Evolutionary conservation across 176 grass and related monocot genomes (phyloP).

Genomic region (Aechmea fasciata): DNA sequence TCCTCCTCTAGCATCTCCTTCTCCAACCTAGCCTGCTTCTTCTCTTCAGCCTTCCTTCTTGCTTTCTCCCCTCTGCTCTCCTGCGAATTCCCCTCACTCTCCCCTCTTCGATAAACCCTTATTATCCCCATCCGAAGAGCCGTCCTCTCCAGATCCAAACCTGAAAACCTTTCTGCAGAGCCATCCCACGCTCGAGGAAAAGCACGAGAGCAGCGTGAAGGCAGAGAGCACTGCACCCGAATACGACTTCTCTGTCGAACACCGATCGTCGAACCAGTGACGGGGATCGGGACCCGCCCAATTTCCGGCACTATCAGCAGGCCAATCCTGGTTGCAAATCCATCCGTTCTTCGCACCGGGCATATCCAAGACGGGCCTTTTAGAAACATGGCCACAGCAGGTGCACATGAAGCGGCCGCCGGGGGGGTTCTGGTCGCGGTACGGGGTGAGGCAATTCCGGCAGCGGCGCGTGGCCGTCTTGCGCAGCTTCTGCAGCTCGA

Average conservation of each 20-base stretch:
- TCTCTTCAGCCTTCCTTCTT: conserved; percentile 85
- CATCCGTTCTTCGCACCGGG: conserved; percentile 37
- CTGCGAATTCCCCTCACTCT: conserved; percentile 48
- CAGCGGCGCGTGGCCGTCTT: conserved; percentile 78
- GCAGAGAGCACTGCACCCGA: conserved; percentile 27
- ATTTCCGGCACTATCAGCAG: conserved; percentile 20
- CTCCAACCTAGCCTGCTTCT: conserved; percentile 68
- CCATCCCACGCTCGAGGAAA: conserved; percentile 33
- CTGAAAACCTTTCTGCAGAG: conserved; percentile 54
- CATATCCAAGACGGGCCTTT: conserved; percentile 70
- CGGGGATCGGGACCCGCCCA: conserved; percentile 19
- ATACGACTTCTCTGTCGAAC: conserved; percentile 27
- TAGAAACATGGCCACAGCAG: conserved; percentile 79
- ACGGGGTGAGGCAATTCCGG: conserved; percentile 82
- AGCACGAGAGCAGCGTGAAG: conserved; percentile 27
- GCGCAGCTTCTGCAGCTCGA: conserved; percentile 78
- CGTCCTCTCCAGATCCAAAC: conserved; percentile 28
- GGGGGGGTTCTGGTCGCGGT: conserved; percentile 87
- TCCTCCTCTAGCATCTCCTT: conserved; percentile 94
- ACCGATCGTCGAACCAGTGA: conserved; percentile 46
- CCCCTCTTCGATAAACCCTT: conserved; percentile 41
- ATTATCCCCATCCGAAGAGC: conserved; percentile 24
- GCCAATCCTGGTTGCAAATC: conserved; percentile 68
- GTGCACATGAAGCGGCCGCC: conserved; percentile 94
- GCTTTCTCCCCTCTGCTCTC: conserved; percentile 69